Evolutionary conservation across 2,329 filamentous ascomycete species (phyloP), one percentile per base, ranked within the genome.

Genomic region (Talaromyces verruculosus): DNA sequence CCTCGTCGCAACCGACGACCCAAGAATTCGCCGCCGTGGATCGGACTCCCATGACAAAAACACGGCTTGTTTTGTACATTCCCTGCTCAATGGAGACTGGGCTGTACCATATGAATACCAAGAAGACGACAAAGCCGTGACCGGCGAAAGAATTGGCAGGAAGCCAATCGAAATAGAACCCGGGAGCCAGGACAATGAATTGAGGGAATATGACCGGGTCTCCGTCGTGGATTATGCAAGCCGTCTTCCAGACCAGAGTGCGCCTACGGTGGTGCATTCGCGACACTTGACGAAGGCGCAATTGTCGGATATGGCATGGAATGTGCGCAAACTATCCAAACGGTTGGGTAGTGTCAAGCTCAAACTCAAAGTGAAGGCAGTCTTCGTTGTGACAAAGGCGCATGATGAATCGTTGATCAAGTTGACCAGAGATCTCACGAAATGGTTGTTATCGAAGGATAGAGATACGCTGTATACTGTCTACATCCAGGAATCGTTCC

Each of bases 251-350:
- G 72, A 73, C 33, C 57, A 68, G 19, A 73, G 74, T 15, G 68
- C 72, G 19, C 72, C 76, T n/a, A 76, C 78, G 10, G 80, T 84
- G 30, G 81, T 84, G 19, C 82, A 88, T 65, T 89, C 87, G 67
- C 86, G 94, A n/a, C 86, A 97, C 60, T 84, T 98, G 70, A 97
- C 93, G 1, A 98, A 98, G 82, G 93, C 91, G 77, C 92, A 99
- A 78, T 84, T 99, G 49, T 93, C 91, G 15, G 95, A 98, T 72
- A 98, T 99, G 94, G 93, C 94, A 0, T 93, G 94, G 88, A 93
- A 94, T 30, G 95, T 98, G 66, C 85, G 95, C 58, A 92, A 97
- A 78, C 82, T 99, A 66, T 94, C 91, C 35, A 91, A 96, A 74
- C 90, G 91, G 67, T 81, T 98, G 67, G 91, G 92, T 61, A 93